phyloP scores from a whole-genome alignment of 805 yeast species.

The Myxozyma udenii region DNA sequence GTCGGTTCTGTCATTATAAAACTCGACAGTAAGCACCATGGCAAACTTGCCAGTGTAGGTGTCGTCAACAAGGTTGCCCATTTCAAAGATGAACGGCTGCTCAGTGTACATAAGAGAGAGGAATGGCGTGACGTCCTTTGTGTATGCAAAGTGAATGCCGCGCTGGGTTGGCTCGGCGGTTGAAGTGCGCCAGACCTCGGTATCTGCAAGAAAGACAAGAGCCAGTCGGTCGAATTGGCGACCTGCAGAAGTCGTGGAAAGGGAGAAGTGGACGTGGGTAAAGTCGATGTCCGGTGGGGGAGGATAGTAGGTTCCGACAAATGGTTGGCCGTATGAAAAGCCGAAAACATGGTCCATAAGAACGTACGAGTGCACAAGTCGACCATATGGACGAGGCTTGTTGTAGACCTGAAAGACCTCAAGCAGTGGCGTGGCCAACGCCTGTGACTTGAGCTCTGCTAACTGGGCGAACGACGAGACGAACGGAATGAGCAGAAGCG shows the following conservation, averaged over 20 bases:
- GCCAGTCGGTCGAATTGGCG: slow-evolving; percentile 42
- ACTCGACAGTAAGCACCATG: slow-evolving; percentile 51
- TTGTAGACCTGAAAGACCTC: slow-evolving; percentile 33
- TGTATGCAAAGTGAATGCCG: slow-evolving; percentile 47
- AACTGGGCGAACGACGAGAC: background rate
- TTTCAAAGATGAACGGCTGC: slow-evolving; percentile 50
- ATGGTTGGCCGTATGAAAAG: slow-evolving; percentile 39
- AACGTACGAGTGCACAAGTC: slow-evolving; percentile 19
- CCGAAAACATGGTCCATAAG: slow-evolving; percentile 36
- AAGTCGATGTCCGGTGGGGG: slow-evolving; percentile 35
- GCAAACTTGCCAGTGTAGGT: slow-evolving; percentile 61
- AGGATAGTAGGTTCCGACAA: slow-evolving; percentile 36
- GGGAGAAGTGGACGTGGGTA: slow-evolving; percentile 39
- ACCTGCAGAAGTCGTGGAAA: slow-evolving; percentile 38
- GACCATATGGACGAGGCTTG: slow-evolving; percentile 18
- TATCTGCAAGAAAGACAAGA: slow-evolving; percentile 45
- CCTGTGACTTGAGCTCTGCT: background rate
- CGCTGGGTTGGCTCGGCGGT: slow-evolving; percentile 73
- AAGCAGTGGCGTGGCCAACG: background rate
- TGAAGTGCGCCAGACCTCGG: slow-evolving; percentile 78
- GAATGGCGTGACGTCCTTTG: slow-evolving; percentile 65
- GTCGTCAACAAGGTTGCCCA: slow-evolving; percentile 57
- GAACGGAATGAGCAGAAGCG: background rate
- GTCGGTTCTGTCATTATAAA: slow-evolving; percentile 38
- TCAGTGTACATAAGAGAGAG: slow-evolving; percentile 47